Conservation (phyloP, 2,329 filamentous ascomycete species). For the Phialocephala sp. region DNA sequence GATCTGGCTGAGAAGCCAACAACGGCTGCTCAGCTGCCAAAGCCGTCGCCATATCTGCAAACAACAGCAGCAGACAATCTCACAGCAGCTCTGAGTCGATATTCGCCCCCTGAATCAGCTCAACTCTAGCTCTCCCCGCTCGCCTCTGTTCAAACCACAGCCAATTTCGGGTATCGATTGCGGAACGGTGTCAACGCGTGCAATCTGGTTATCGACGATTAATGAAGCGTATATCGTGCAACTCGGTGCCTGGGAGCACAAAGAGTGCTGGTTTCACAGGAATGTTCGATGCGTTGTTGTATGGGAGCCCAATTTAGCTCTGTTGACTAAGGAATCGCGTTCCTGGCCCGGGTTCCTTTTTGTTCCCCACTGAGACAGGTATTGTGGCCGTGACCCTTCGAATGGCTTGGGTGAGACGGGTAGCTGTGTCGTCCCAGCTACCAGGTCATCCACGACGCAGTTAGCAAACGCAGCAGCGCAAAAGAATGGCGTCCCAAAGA, state of each 20-base stretch:
- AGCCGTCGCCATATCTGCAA: conserved; percentile 44
- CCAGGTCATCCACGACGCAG: neutral
- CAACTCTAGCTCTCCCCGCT: conserved; percentile 17
- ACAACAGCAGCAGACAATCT: conserved; percentile 13
- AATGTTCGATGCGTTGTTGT: conserved; percentile 25
- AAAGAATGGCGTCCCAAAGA: conserved; percentile 11
- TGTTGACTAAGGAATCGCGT: conserved; percentile 31
- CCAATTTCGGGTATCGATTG: conserved; percentile 11
- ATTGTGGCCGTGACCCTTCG: conserved; percentile 16
- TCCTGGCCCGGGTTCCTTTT: conserved; percentile 15
- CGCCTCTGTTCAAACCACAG: conserved; percentile 20
- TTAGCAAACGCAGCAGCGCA: conserved; percentile 4
- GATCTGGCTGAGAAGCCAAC: conserved; percentile 32
- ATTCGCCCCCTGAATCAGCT: conserved; percentile 4
- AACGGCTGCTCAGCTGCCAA: conserved; percentile 37
- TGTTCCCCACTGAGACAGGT: conserved; percentile 17
- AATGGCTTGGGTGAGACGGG: conserved; percentile 10
- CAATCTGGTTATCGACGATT: neutral
- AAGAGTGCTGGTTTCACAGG: conserved; percentile 26
- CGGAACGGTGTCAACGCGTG: conserved; percentile 14
- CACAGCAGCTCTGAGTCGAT: neutral
- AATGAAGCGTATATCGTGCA: conserved; percentile 8
- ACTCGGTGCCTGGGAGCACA: conserved; percentile 23
- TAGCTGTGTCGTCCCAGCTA: neutral
- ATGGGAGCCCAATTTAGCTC: conserved; percentile 18